These are phyloP conservation scores for Pogostemon cablin DNA, from an alignment of 257 asterid species.

Conservation along the genomic window DNA sequence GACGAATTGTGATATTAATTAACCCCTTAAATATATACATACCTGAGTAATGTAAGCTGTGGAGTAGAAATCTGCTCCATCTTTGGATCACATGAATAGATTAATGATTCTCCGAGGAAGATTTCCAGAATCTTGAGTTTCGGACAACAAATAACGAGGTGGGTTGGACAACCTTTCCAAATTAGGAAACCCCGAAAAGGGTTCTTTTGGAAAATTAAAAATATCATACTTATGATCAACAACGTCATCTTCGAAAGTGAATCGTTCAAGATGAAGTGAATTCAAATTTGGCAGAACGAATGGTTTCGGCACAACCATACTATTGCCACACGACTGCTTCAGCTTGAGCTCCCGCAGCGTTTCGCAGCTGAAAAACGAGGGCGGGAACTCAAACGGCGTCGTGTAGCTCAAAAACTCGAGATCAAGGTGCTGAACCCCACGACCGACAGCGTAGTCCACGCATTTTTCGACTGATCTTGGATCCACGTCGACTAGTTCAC, in stretches of 20 bases:
- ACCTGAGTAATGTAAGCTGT: constrained; percentile 26
- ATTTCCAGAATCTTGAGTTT: constrained; percentile 35
- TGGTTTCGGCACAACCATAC: constrained; percentile 22
- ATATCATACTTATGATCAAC: not conserved
- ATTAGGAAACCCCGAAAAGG: constrained; percentile 32
- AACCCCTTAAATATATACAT: not conserved
- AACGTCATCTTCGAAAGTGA: constrained; percentile 1
- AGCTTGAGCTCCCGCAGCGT: no score
- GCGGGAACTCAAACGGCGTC: no score
- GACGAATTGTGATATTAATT: no score
- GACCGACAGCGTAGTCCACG: no score
- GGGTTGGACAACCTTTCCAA: constrained; percentile 34
- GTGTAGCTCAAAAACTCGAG: no score
- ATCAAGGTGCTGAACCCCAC: no score
- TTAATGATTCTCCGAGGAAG: not conserved
- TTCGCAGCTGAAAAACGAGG: no score
- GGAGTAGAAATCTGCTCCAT: constrained; percentile 25
- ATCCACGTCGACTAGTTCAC: no score
- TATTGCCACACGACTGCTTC: no score
- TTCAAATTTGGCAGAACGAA: constrained; percentile 25
- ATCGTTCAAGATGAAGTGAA: constrained; percentile 29
- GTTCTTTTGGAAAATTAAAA: constrained; percentile 30
- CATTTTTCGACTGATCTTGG: no score
- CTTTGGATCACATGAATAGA: not conserved
- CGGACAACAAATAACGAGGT: constrained; percentile 25